A percentile compares a stretch with the other conserved stretches of the same genome.
Conservation (phyloP, 306 rosid species). For the Fagus crenata region DNA sequence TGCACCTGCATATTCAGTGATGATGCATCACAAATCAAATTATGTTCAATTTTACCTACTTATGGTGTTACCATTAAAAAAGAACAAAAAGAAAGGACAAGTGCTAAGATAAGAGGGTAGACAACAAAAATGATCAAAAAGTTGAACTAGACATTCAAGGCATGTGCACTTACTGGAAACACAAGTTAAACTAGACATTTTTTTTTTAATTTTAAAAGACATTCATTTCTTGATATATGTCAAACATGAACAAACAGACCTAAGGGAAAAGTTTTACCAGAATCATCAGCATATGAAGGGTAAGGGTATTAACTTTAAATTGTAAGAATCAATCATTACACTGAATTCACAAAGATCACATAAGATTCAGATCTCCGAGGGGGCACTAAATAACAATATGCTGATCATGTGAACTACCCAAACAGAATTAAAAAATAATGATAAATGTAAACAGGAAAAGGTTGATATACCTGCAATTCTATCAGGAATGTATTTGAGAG, state of each 20-base stretch:
- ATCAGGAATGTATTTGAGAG: constrained; percentile 80
- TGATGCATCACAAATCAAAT: constrained; percentile 23
- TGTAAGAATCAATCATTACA: background rate
- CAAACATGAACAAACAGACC: background rate
- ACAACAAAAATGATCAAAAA: constrained; percentile 9
- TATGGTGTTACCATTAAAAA: background rate
- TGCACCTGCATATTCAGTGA: constrained; percentile 63
- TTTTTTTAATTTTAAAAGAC: too few relatives aligned
- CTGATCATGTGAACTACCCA: background rate
- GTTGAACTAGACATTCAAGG: too few relatives aligned
- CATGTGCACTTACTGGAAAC: background rate
- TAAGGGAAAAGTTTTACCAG: background rate
- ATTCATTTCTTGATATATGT: constrained; percentile 1
- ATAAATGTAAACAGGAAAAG: background rate
- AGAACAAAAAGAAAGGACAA: background rate
- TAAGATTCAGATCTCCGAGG: background rate
- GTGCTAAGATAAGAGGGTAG: constrained; percentile 11
- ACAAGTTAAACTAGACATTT: background rate
- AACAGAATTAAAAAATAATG: background rate
- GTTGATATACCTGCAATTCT: constrained; percentile 70
- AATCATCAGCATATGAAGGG: background rate
- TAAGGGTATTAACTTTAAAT: background rate
- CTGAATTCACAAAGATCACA: background rate
- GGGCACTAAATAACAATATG: too few relatives aligned
- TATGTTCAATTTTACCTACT: constrained; percentile 7